Evolutionary conservation across 768 basidiomycete genomes (phyloP).

Genomic region (Pulveroboletus ravenelii): DNA sequence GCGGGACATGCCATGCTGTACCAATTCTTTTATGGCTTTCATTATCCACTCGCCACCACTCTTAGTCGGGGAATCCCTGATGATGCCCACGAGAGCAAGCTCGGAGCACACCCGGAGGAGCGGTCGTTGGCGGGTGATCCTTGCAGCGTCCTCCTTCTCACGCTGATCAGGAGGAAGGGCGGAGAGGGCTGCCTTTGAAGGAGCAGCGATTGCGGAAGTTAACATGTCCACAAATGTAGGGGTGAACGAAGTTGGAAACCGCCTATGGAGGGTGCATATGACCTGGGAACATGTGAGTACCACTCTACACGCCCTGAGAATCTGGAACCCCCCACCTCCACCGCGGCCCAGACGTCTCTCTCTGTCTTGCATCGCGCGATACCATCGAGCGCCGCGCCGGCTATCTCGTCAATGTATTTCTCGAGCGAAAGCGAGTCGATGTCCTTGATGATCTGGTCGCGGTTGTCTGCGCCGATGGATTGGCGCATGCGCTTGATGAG

Average conservation of each 20-base stretch:
- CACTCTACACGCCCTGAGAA: background rate
- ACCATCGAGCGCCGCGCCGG: conserved; percentile 82
- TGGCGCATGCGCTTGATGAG: conserved; percentile 91
- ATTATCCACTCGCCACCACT: conserved; percentile 89
- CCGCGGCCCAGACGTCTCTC: conserved; percentile 85
- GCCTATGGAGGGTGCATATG: conserved; percentile 81
- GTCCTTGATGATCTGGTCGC: conserved; percentile 87
- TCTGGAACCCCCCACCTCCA: conserved; percentile 59
- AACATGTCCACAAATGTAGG: conserved; percentile 63
- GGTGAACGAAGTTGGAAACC: conserved; percentile 79
- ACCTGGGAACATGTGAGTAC: conserved; percentile 45
- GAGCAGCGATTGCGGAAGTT: conserved; percentile 50
- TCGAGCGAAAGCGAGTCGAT: conserved; percentile 85
- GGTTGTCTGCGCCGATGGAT: conserved; percentile 76
- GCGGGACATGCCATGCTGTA: conserved; percentile 35
- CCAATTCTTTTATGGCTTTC: conserved; percentile 80
- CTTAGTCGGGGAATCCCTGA: conserved; percentile 62
- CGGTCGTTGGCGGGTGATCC: conserved; percentile 79
- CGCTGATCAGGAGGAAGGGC: conserved; percentile 67
- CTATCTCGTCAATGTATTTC: conserved; percentile 96
- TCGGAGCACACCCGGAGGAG: conserved; percentile 85
- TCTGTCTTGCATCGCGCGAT: conserved; percentile 85
- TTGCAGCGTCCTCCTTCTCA: conserved; percentile 85
- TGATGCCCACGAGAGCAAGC: conserved; percentile 81
- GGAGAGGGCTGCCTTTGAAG: conserved; percentile 53